Base-by-base conservation (phyloP, 768 basidiomycete species). In the Mycena latifolia region DNA sequence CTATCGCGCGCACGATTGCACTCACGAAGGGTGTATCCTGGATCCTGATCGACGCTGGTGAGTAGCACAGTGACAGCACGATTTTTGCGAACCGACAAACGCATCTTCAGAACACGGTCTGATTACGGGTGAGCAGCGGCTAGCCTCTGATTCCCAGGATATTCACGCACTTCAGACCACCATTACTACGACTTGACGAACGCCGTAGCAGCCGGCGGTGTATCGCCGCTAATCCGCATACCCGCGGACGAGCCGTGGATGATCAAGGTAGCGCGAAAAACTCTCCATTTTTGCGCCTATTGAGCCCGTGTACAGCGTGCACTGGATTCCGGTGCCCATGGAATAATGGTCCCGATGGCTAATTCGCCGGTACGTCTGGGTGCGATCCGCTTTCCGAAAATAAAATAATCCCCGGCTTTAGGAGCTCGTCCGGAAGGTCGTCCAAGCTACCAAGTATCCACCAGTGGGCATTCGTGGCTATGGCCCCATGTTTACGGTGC, bases 191-290 rank as follows among this genome's bases (percentile, higher is more conserved):
- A 74, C 50, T 55, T 74, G 15, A 62, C 61, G 7, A 74, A 74
- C 53, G 80, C 79, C 3, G 76, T 86, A 52, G 73, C 80, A 0
- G 78, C 78, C 10, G 69, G 80, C 10, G 81, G 81, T 0, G 70
- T 63, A 35, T 82, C 82, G 5, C 83, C 83, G 1, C 80, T 86
- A 35, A 81, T 86, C 27, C 77, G 86, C 15, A 80, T 86, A 35
- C 84, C 85, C 22, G 84, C 82, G 15, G 84, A 84, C 3, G 85
- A 84, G 11, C 58, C 73, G 28, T 85, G 84, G 83, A 81, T 84
- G 72, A 84, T 86, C 77, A 86, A 86, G 76, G 70, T 47, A 33
- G 41, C 37, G 15, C 47, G 28, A 7, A 12, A 29, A 18, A 18
- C 17, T 27, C 28, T 5, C 25, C 27, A 7, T 50, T 5, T n/a